phyloP scores from a whole-genome alignment of 306 rosid species.

The Geum urbanum region DNA sequence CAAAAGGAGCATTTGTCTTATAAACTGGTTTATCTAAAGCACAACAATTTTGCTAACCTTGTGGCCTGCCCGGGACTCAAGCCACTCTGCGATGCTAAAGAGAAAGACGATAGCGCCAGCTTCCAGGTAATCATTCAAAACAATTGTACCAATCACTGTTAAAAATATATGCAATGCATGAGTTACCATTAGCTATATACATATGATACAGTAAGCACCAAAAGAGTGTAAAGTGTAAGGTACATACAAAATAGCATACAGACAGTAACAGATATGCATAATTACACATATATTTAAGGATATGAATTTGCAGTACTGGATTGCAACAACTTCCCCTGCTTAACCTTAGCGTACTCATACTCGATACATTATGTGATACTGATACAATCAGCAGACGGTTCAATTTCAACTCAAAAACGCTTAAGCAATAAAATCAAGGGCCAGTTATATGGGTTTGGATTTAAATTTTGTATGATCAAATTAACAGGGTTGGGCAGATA shows the following conservation, averaged over 20 bases:
- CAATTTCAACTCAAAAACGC: neutral
- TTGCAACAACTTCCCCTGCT: neutral
- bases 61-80: slow-evolving; percentile 78
- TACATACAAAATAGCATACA: neutral
- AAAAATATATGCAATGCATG: slow-evolving; percentile 13
- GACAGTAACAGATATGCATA: neutral
- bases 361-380: neutral
- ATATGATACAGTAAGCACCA: neutral
- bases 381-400: neutral
- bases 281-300: neutral
- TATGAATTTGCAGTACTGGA: too few species aligned
- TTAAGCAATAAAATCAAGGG: neutral
- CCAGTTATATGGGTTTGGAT: neutral
- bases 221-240: too few species aligned
- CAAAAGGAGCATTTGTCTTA: neutral
- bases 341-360: neutral
- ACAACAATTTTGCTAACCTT: slow-evolving; percentile 40
- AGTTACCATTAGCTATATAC: neutral
- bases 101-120: slow-evolving; percentile 91
- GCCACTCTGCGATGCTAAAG: slow-evolving; percentile 88
- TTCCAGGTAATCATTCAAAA: slow-evolving; percentile 68
- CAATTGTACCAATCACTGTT: slow-evolving; percentile 74
- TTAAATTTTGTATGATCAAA: neutral
- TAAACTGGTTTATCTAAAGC: neutral
- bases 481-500: neutral